Conservation (phyloP, 352 stramenopile species). For the Phytophthora sansomeana region DNA sequence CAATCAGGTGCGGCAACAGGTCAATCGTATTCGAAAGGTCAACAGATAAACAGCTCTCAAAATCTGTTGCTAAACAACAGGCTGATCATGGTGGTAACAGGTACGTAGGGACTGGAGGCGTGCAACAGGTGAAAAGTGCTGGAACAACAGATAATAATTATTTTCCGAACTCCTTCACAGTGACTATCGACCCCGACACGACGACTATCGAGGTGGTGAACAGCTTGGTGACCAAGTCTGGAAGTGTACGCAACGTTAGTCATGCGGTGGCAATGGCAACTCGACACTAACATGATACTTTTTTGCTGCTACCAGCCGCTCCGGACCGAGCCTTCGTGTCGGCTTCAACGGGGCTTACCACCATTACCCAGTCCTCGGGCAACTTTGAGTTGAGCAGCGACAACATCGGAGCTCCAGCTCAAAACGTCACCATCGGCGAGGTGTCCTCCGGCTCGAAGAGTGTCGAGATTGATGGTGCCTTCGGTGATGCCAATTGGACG, state of each 20-base stretch:
- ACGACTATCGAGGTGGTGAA: slow-evolving; percentile 23
- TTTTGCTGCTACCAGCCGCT: slow-evolving; percentile 16
- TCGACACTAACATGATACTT: background rate
- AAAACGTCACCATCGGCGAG: slow-evolving; percentile 2
- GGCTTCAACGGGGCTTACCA: slow-evolving; percentile 33
- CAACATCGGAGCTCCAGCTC: slow-evolving; percentile 3
- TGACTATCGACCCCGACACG: slow-evolving; percentile 18
- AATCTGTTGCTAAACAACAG: too few relatives aligned
- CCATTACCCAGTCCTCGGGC: slow-evolving; percentile 33
- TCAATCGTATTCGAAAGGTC: too few relatives aligned
- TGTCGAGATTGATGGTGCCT: background rate
- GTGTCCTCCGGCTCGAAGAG: background rate
- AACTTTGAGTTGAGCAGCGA: slow-evolving; percentile 34
- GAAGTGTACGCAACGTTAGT: too few relatives aligned
- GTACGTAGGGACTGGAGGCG: too few relatives aligned
- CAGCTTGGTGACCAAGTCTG: slow-evolving; percentile 33
- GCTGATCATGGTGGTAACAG: too few relatives aligned
- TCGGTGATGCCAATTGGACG: background rate
- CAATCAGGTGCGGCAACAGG: too few relatives aligned
- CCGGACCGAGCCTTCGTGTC: slow-evolving; percentile 35
- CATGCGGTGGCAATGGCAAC: too few relatives aligned
- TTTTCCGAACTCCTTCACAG: slow-evolving; percentile 25
- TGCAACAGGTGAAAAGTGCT: too few relatives aligned
- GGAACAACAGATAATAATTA: too few relatives aligned
- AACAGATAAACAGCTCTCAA: too few relatives aligned